Conservation (phyloP, 495 filamentous ascomycete genomes). For the Durotheca rogersii region DNA sequence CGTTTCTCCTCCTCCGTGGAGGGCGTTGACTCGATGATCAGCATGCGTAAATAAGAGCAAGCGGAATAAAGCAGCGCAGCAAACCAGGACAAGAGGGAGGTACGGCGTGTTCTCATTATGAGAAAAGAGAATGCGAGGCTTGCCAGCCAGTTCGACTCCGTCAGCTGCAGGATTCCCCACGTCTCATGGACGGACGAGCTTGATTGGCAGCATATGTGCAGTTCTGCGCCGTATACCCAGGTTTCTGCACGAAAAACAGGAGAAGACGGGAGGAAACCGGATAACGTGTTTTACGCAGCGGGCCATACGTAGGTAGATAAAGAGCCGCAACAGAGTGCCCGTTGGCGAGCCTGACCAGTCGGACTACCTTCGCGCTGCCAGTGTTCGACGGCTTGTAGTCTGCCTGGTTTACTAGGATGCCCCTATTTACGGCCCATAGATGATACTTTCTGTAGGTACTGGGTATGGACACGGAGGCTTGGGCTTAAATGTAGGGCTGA, state of each 20-base stretch:
- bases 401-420: too few relatives aligned
- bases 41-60: conserved; percentile 14
- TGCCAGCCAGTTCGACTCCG: conserved; percentile 2
- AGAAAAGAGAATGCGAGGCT: conserved; percentile 6
- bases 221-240: conserved; percentile 5
- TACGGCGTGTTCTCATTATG: not conserved
- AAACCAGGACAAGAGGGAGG: not conserved
- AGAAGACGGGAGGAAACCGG: too few relatives aligned
- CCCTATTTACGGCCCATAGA: too few relatives aligned
- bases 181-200: conserved; percentile 5
- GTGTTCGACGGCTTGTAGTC: too few relatives aligned
- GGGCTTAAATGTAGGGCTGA: conserved; percentile 17
- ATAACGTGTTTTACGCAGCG: not conserved
- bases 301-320: conserved; percentile 11
- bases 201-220: conserved; percentile 23
- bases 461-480: not conserved
- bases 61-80: not conserved
- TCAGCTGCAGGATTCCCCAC: conserved; percentile 27
- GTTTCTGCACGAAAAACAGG: conserved; percentile 9
- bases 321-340: too few relatives aligned
- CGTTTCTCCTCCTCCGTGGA: conserved; percentile 17
- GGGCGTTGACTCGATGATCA: conserved; percentile 12
- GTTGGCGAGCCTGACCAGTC: too few relatives aligned
- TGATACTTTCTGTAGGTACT: too few relatives aligned
- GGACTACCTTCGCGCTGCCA: too few relatives aligned